Evolutionary conservation across 1,139 yeast genomes (phyloP), one percentile per base, ranked within the genome.

Genomic region (Zygosaccharomyces sapae): DNA sequence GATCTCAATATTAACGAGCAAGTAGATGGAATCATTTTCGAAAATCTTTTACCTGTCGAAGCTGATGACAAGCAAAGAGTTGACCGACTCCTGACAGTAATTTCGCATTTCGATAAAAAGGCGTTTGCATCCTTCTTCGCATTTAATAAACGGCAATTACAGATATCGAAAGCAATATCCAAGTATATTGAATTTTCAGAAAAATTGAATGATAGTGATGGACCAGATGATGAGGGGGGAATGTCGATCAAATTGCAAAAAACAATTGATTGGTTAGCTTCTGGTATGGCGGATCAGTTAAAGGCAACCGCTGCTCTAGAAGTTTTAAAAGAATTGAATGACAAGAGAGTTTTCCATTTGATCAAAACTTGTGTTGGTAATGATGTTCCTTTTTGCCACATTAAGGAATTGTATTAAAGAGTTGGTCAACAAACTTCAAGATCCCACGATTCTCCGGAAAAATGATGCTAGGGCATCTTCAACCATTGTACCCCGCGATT

Each of bases 81-180:
- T 0, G 63, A 68, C 5, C 70, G 90, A 47, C 57, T 87, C 8
- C 63, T 83, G 37, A 67, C 66, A 2, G 71, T 86, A 2, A 69
- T 78, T 44, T 59, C 70, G 1, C 65, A 63, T 20, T 71, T 89
- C 36, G 77, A 81, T 46, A 75, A 75, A 0, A 81, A 80, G 51
- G 77, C 90, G 0, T 73, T 72, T 50, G 73, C 77, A 37, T 79
- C 95, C 0, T 83, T 87, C 56, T 68, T 74, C 48, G 92, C 95
- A 0, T 77, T 86, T 38, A 74, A 79, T 46, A 78, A 74, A 55
- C 74, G 95, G 45, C 95, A 87, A 59, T 74, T 76, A 43, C 85
- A 83, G 53, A 66, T 79, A 34, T 68, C 83, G 0, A 45, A 53
- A 44, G 74, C 59, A 47, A 55, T 68, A 47, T 60, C 52, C 51